Percentiles rank a stretch among this genome's conserved stretches.
Evolutionary conservation across 2,329 filamentous ascomycete genomes (phyloP).

Genomic region (Sporothrix dimorphospora): DNA sequence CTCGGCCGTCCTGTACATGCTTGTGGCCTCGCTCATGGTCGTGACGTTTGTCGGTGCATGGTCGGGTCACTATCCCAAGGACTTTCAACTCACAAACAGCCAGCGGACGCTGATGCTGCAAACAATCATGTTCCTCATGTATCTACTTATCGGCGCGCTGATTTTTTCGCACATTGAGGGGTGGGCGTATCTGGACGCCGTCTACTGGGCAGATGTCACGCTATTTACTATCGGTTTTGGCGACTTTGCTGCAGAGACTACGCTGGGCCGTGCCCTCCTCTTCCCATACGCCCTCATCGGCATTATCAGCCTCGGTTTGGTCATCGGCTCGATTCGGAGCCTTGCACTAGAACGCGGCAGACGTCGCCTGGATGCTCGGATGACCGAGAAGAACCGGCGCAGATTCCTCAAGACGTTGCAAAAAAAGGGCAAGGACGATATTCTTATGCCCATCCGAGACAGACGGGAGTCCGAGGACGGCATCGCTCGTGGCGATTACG

Average conservation of each 20-base stretch:
- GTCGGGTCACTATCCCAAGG: conserved; percentile 69
- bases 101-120: conserved; percentile 90
- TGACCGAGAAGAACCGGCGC: conserved; percentile 63
- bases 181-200: conserved; percentile 76
- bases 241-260: conserved; percentile 53
- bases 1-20: conserved; percentile 76
- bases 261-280: conserved; percentile 69
- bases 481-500: background rate
- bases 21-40: conserved; percentile 75
- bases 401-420: conserved; percentile 51
- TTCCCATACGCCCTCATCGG: conserved; percentile 84
- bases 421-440: conserved; percentile 48
- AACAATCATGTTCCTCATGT: conserved; percentile 82
- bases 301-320: conserved; percentile 67
- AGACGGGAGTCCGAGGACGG: background rate
- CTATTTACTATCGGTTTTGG: conserved; percentile 67
- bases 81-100: conserved; percentile 76
- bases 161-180: conserved; percentile 73
- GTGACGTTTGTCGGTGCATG: conserved; percentile 80
- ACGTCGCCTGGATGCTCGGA: conserved; percentile 56
- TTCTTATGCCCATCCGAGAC: conserved; percentile 54
- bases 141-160: conserved; percentile 75
- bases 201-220: conserved; percentile 79
- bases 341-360: conserved; percentile 63
- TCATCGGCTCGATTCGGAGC: conserved; percentile 49